Conservation (phyloP, 129 eudicot genomes). For the Saussurea involucrata region DNA sequence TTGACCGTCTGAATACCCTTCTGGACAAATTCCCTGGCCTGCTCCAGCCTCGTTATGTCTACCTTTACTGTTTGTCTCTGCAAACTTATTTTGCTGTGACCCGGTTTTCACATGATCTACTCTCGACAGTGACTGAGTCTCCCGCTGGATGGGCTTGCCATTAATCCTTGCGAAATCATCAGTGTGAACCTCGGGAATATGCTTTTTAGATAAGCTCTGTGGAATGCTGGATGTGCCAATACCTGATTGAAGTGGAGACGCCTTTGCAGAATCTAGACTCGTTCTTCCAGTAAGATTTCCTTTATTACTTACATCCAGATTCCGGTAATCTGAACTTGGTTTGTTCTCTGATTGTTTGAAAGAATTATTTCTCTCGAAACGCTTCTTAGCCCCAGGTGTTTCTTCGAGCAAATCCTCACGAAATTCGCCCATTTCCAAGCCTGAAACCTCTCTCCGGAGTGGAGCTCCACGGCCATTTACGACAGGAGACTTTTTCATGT, state of each 20-base stretch:
- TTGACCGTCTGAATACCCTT: constrained; percentile 52
- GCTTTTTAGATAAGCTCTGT: constrained; percentile 37
- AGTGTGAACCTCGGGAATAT: constrained; percentile 33
- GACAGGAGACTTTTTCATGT: constrained; percentile 39
- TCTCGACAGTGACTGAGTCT: constrained; percentile 29
- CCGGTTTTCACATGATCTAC: constrained; percentile 40
- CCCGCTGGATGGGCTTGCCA: constrained; percentile 33
- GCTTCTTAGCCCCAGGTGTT: constrained; percentile 42
- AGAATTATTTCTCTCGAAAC: constrained; percentile 56
- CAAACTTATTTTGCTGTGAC: constrained; percentile 31
- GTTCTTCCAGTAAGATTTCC: constrained; percentile 49
- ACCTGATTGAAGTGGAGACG: constrained; percentile 32
- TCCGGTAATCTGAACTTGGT: constrained; percentile 54
- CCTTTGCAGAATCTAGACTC: constrained; percentile 35
- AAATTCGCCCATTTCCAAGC: constrained; percentile 91
- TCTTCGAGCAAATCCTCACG: constrained; percentile 70
- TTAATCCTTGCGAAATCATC: constrained; percentile 48
- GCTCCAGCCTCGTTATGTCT: constrained; percentile 43
- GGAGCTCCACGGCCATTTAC: constrained; percentile 47
- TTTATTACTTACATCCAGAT: constrained; percentile 51
- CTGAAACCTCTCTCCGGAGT: constrained; percentile 72
- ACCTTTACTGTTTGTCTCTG: constrained; percentile 41
- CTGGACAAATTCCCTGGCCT: constrained; percentile 38
- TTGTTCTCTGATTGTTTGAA: constrained; percentile 58
- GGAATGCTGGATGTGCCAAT: constrained; percentile 14